phyloP scores from a whole-genome alignment of 129 eudicot genomes.

The Escallonia herrerae region DNA sequence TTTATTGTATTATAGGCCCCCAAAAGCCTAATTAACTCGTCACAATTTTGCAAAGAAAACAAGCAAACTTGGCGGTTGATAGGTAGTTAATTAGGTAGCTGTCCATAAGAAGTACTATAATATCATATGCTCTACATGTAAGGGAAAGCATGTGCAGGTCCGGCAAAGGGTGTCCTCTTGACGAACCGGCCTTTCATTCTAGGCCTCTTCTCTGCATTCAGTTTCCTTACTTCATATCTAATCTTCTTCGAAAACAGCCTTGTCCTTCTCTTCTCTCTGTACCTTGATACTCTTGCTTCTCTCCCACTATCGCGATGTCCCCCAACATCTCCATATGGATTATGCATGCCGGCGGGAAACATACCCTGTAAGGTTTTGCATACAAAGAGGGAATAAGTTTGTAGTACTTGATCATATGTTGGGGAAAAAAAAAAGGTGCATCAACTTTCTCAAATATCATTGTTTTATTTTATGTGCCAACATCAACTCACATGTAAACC shows the following conservation, averaged over 20 bases:
- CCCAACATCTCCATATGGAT: constrained; percentile 22
- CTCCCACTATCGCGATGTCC: constrained; percentile 50
- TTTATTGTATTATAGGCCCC: background rate
- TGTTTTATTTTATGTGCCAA: too few species aligned
- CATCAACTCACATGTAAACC: too few species aligned
- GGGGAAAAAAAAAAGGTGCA: too few species aligned
- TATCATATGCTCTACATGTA: constrained; percentile 21
- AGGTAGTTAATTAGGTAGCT: background rate
- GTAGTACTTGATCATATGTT: too few species aligned
- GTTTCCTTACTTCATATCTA: constrained; percentile 83
- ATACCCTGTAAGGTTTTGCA: constrained; percentile 23
- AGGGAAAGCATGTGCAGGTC: constrained; percentile 26
- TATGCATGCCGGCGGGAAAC: constrained; percentile 12
- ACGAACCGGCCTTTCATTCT: constrained; percentile 95
- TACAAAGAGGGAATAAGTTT: too few species aligned
- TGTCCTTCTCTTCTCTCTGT: constrained; percentile 86
- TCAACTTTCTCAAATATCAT: too few species aligned
- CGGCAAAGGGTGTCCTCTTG: constrained; percentile 57
- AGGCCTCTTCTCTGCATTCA: constrained; percentile 93
- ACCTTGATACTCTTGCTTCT: constrained; percentile 86
- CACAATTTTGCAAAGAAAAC: constrained; percentile 29
- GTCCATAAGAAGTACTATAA: background rate
- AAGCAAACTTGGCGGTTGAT: constrained; percentile 24
- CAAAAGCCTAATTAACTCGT: constrained; percentile 1
- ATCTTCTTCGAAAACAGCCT: constrained; percentile 86